phyloP scores from a whole-genome alignment of 352 stramenopile species.

The Phytopythium mirpurense region DNA sequence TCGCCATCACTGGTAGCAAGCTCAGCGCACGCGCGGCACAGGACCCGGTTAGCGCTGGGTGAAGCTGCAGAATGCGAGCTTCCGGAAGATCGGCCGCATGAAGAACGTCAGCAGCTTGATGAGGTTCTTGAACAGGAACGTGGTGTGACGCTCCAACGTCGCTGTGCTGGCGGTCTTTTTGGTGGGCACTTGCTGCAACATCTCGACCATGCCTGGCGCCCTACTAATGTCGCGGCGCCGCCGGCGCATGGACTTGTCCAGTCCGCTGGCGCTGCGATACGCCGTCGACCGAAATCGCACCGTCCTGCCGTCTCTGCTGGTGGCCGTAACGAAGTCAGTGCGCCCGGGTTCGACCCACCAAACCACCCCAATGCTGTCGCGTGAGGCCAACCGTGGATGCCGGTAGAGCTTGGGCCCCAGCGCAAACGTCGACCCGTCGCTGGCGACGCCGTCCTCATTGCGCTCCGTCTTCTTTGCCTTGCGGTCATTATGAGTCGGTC shows the following conservation, averaged over 20 bases:
- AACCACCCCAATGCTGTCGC: background rate
- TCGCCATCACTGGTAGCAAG: constrained; percentile 1
- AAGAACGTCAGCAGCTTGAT: background rate
- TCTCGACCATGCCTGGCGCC: background rate
- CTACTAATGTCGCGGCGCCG: background rate
- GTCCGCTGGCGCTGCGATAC: background rate
- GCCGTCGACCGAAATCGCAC: background rate
- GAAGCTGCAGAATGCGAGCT: background rate
- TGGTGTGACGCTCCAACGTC: background rate
- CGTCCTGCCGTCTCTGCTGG: background rate
- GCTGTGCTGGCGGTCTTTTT: constrained; percentile 6
- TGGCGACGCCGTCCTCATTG: background rate
- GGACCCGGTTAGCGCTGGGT: background rate
- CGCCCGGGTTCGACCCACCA: background rate
- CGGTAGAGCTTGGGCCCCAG: too few relatives aligned
- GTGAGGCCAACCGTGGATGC: background rate
- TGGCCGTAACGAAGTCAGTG: background rate
- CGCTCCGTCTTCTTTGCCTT: background rate
- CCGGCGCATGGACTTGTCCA: background rate
- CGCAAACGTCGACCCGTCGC: background rate
- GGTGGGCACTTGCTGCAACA: background rate
- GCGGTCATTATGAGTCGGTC: background rate
- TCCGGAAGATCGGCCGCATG: background rate
- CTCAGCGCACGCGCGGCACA: background rate
- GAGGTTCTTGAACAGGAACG: background rate